Conservation (phyloP, 139 green algal species). For the Chlorella ohadii region DNA sequence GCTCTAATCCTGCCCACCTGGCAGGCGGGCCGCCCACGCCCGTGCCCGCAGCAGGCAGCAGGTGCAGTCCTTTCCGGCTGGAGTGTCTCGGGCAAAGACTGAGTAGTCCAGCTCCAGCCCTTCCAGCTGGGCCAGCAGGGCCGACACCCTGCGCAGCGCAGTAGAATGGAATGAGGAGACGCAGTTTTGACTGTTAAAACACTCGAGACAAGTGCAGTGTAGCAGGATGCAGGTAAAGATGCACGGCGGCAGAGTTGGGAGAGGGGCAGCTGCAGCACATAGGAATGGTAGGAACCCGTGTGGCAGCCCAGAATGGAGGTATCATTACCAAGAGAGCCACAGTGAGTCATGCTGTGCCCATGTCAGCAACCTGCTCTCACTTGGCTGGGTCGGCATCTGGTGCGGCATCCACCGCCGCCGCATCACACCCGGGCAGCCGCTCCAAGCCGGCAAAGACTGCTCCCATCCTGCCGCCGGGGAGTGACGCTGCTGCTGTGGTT, state of each 20-base stretch:
- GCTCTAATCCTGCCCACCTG: too few relatives aligned
- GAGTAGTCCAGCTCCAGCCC: not conserved
- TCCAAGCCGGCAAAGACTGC: not conserved
- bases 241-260: too few relatives aligned
- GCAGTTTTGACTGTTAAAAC: too few relatives aligned
- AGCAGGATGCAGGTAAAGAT: too few relatives aligned
- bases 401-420: not conserved
- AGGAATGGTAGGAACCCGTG: too few relatives aligned
- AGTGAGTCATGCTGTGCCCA: too few relatives aligned
- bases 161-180: too few relatives aligned
- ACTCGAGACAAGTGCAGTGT: too few relatives aligned
- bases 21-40: not conserved
- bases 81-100: not conserved
- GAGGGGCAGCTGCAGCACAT: too few relatives aligned
- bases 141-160: not conserved
- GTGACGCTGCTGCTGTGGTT: not conserved
- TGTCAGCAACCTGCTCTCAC: not conserved
- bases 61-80: not conserved
- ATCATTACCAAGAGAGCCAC: too few relatives aligned
- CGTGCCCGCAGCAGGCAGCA: constrained; percentile 22
- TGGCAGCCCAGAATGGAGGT: too few relatives aligned
- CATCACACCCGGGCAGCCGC: not conserved
- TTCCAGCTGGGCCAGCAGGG: constrained; percentile 14
- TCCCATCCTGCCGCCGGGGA: not conserved
- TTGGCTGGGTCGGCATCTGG: not conserved